These are phyloP conservation scores for Mariannaea elegans DNA, from an alignment of 2,329 filamentous ascomycete species.

Conservation along the genomic window DNA sequence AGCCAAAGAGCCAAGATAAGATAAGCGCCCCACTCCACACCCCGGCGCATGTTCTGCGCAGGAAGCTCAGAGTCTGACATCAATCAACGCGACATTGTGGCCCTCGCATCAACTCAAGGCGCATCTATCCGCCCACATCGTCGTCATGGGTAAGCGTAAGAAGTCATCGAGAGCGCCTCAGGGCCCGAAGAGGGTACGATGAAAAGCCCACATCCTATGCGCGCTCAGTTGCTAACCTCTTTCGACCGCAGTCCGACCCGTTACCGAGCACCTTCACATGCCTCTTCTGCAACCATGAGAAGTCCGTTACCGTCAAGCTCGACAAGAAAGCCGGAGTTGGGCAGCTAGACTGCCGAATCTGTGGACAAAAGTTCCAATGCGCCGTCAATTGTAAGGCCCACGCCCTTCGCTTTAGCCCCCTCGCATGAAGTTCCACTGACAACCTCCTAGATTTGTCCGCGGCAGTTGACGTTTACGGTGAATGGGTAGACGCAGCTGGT, in stretches of 20 bases:
- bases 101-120: constrained; percentile 26
- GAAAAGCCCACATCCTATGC: constrained; percentile 1
- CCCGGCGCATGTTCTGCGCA: constrained; percentile 24
- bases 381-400: constrained; percentile 81
- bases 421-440: constrained; percentile 31
- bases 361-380: constrained; percentile 92
- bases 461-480: constrained; percentile 93
- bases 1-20: constrained; percentile 34
- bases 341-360: constrained; percentile 88
- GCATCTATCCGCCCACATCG: constrained; percentile 33
- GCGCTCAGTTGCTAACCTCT: constrained; percentile 26
- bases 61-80: constrained; percentile 33
- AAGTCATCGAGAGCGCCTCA: constrained; percentile 89
- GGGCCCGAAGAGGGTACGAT: constrained; percentile 80
- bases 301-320: constrained; percentile 87
- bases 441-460: constrained; percentile 77
- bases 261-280: constrained; percentile 90
- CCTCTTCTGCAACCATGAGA: constrained; percentile 98
- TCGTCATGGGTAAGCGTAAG: constrained; percentile 87
- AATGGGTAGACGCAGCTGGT: constrained; percentile 93
- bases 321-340: constrained; percentile 93
- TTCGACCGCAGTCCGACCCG: constrained; percentile 66
- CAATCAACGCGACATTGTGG: constrained; percentile 38
- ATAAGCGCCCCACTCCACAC: background rate
- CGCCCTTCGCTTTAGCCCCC: background rate